phyloP scores from a whole-genome alignment of 805 yeast species.

The Aciculoconidium aculeatum region DNA sequence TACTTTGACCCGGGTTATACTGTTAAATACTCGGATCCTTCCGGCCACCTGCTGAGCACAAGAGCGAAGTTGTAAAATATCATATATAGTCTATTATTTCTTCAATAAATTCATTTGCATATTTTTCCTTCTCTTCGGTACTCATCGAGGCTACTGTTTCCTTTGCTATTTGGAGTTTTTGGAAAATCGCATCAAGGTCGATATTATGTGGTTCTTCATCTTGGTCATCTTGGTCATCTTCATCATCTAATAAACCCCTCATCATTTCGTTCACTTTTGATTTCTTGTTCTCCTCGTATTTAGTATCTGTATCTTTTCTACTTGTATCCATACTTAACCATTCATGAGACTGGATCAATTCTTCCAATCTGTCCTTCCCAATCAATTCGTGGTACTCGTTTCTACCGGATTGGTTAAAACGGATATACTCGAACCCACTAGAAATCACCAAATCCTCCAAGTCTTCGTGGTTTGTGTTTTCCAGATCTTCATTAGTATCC shows the following conservation, averaged over 20 bases:
- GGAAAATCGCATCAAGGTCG: slow-evolving; percentile 27
- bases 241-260: slow-evolving; percentile 15
- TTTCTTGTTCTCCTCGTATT: slow-evolving; percentile 17
- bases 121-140: slow-evolving; percentile 22
- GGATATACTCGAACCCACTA: slow-evolving; percentile 40
- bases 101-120: slow-evolving; percentile 30
- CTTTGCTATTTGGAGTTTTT: slow-evolving; percentile 31
- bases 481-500: background rate
- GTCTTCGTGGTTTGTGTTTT: slow-evolving; percentile 9
- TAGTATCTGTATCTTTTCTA: slow-evolving; percentile 4
- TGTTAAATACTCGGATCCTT: slow-evolving; percentile 19
- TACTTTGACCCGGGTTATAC: slow-evolving; percentile 56
- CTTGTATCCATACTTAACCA: slow-evolving; percentile 32
- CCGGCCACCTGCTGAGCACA: slow-evolving; percentile 3
- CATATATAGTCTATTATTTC: slow-evolving; percentile 36
- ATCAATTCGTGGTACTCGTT: slow-evolving; percentile 40
- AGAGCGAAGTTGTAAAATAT: slow-evolving; percentile 3
- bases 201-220: slow-evolving; percentile 6
- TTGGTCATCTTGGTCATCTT: slow-evolving; percentile 6
- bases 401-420: slow-evolving; percentile 22
- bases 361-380: slow-evolving; percentile 40
- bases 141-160: slow-evolving; percentile 19
- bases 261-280: slow-evolving; percentile 22
- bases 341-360: slow-evolving; percentile 43
- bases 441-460: slow-evolving; percentile 35